These are phyloP conservation scores for Ceratocystis smalleyi DNA, from an alignment of 2,329 filamentous ascomycete genomes.

Conservation along the genomic window DNA sequence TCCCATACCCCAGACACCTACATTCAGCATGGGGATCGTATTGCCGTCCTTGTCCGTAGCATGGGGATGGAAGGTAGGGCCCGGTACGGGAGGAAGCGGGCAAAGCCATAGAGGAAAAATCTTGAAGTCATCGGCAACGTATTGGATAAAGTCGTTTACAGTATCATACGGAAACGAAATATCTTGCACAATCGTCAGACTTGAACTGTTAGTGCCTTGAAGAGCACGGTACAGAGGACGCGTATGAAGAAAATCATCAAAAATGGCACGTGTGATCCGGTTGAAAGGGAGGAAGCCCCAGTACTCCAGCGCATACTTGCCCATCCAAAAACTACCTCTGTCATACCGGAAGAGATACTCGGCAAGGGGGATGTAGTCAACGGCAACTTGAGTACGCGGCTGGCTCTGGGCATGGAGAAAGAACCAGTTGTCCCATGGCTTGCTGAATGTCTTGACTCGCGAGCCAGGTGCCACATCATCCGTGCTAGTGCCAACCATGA, in stretches of 20 bases:
- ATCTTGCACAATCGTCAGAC: slow-evolving; percentile 50
- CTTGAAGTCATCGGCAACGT: slow-evolving; percentile 30
- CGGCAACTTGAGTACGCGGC: slow-evolving; percentile 21
- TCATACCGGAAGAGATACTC: slow-evolving; percentile 62
- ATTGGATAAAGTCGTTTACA: slow-evolving; percentile 31
- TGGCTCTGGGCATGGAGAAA: slow-evolving; percentile 48
- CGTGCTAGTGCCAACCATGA: slow-evolving; percentile 45
- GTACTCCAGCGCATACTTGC: slow-evolving; percentile 45
- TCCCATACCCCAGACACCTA: slow-evolving; percentile 45
- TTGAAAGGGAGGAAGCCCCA: slow-evolving; percentile 48
- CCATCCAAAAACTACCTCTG: slow-evolving; percentile 54
- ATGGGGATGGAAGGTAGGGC: slow-evolving; percentile 21
- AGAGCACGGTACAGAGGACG: slow-evolving; percentile 50
- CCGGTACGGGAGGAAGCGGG: slow-evolving; percentile 31
- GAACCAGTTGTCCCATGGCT: slow-evolving; percentile 53
- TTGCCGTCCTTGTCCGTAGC: slow-evolving; percentile 21
- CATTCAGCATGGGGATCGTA: slow-evolving; percentile 34
- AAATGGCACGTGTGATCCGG: slow-evolving; percentile 41
- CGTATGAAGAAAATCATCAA: slow-evolving; percentile 48
- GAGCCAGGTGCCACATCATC: slow-evolving; percentile 28
- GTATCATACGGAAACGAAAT: slow-evolving; percentile 35
- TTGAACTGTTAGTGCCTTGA: slow-evolving; percentile 44
- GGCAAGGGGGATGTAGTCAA: slow-evolving; percentile 43
- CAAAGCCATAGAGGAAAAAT: slow-evolving; percentile 45
- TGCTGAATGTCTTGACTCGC: slow-evolving; percentile 35